phyloP scores from a whole-genome alignment of 2,329 filamentous ascomycete genomes.

The Microsporum audouinii region DNA sequence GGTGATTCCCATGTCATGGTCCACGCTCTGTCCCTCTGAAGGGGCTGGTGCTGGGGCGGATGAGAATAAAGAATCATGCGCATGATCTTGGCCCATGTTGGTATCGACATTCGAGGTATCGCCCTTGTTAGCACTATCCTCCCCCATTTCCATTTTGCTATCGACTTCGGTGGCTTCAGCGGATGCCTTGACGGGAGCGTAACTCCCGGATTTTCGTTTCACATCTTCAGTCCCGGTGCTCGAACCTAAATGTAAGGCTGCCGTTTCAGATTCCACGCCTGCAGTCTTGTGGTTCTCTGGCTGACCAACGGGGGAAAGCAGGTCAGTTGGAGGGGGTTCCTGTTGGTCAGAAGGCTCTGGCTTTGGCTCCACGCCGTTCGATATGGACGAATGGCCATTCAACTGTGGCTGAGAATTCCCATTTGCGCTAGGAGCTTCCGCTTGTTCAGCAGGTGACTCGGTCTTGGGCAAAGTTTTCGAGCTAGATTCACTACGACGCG shows the following conservation, averaged over 20 bases:
- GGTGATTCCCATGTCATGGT: background rate
- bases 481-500: background rate
- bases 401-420: constrained; percentile 6
- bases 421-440: background rate
- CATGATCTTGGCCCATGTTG: background rate
- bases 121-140: background rate
- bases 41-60: background rate
- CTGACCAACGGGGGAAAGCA: background rate
- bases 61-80: background rate
- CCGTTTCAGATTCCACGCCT: constrained; percentile 3
- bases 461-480: background rate
- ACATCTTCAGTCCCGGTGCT: background rate
- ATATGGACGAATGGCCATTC: constrained; percentile 7
- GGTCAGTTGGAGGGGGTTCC: background rate
- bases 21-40: background rate
- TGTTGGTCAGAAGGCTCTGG: background rate
- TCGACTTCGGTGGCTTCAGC: background rate
- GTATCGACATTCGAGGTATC: background rate
- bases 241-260: background rate
- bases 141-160: background rate
- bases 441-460: background rate
- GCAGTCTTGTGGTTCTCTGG: background rate
- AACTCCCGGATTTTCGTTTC: background rate
- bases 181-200: background rate
- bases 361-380: background rate